Base-by-base conservation (phyloP, 805 yeast genomes). In the Diddensiella transvaalensis region DNA sequence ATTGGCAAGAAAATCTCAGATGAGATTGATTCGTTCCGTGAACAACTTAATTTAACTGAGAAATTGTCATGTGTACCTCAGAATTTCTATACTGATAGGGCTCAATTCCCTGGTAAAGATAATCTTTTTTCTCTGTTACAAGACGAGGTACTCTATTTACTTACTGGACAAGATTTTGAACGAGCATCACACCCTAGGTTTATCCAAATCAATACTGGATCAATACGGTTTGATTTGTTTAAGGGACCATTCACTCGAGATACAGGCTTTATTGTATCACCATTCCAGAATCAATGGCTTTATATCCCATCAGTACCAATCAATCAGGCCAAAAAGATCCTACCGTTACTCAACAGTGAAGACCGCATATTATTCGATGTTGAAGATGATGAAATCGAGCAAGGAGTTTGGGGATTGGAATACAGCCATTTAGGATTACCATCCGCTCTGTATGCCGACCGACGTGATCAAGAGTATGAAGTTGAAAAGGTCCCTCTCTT, bases 221-320 rank as follows among this genome's bases (percentile, higher is more conserved):
- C 96, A 3, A 77, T 90, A 2, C 76, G 97, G 46, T 91, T 87
- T 61, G 96, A 90, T 65, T 67, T 90, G 40, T 85, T 84, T 68
- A 78, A 82, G 61, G 98, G 97, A 0, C 82, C 84, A 1, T 90
- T 83, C 62, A 89, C 96, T 0, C 69, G 70, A 39, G 95, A 89
- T 63, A 74, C 91, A 0, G 85, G 85, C 56, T 91, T 74, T 61
- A 86, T 85, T 39, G 86, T 91, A 0, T 82, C 95, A 0, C 97
- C 98, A 0, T 90, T 88, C 66, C 73, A 78, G 46, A 88, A 89
- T 60, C 75, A 75, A 36, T 91, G 97, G 97, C 77, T 73, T 26
- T 79, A 75, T 43, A 64, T 90, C 11, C 69, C 74, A 1, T 69
- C 74, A 3, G 64, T 90, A 1, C 87, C 93, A 0, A 71, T 73